Evolutionary conservation across 2,329 filamentous ascomycete genomes (phyloP), one percentile per base, ranked within the genome.

Genomic region (Aschersonia sp.): DNA sequence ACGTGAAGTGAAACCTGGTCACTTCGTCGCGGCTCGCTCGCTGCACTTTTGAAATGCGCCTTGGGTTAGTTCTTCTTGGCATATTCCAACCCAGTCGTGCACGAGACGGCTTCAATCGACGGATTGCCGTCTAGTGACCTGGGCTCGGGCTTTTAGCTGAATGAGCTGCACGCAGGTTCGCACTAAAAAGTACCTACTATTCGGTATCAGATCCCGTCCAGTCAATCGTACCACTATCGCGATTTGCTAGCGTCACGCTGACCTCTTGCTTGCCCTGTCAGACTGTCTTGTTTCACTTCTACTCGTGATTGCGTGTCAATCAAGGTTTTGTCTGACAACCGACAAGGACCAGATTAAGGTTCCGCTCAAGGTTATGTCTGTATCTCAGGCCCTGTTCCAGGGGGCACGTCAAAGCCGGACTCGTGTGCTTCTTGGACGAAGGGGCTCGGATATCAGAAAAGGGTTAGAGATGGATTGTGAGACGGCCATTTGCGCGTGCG

Each of bases 351-450:
- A 44, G 43, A 52, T 51, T 54, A 54, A 54, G 51, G 50, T 54
- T 54, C 45, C 47, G 30, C 48, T 52, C 53, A 53, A 54, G 53
- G 50, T 54, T 54, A 50, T 52, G 46, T 51, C 48, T 51, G 44
- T 49, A 28, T n/a, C 7, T 40, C n/a, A 20, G 38, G 45, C 45
- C 43, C 30, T 40, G 31, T n/a, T n/a, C n/a, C n/a, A 40, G 32
- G 31, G 45, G 45, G 45, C 20, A 42, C 32, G 42, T 9, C 31
- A 35, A 43, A n/a, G 5, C 32, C 12, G 12, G 12, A 38, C 32
- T 38, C 32, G 12, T 38, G n/a, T n/a, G n/a, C n/a, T n/a, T n/a
- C n/a, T n/a, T n/a, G n/a, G n/a, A n/a, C n/a, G n/a, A n/a, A n/a
- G n/a, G n/a, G n/a, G n/a, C n/a, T n/a, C n/a, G n/a, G n/a, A n/a